Conservation (phyloP, 1,284 basidiomycete genomes). For the Leccinum glutinopallens region DNA sequence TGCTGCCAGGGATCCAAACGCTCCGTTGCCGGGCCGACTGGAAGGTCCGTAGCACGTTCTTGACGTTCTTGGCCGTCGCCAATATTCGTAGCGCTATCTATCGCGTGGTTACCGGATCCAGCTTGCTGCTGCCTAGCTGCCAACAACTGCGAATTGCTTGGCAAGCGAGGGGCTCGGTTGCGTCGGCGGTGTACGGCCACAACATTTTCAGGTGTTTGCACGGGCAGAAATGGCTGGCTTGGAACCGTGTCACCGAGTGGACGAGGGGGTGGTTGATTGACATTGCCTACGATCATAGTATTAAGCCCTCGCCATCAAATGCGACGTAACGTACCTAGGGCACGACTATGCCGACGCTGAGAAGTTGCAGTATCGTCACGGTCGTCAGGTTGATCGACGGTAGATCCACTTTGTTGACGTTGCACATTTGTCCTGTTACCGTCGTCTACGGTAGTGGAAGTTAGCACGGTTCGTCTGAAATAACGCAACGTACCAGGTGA, state of each 20-base stretch:
- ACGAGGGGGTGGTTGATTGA: background rate
- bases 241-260: background rate
- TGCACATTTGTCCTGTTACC: background rate
- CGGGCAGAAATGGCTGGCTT: background rate
- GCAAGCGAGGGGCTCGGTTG: background rate
- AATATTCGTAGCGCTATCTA: background rate
- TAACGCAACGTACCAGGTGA: background rate
- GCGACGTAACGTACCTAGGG: background rate
- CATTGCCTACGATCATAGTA: background rate
- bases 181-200: background rate
- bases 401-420: background rate
- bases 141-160: background rate
- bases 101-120: background rate
- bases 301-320: background rate
- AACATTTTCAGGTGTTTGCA: background rate
- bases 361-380: background rate
- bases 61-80: background rate
- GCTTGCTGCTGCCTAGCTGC: conserved; percentile 1
- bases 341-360: background rate
- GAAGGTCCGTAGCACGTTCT: background rate
- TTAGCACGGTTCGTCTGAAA: background rate
- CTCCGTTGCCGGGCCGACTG: background rate
- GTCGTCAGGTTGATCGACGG: background rate
- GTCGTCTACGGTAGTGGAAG: background rate
- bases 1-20: background rate